Evolutionary conservation across 1,139 yeast species (phyloP), one percentile per base, ranked within the genome.

Genomic region (Candida mesenterica): DNA sequence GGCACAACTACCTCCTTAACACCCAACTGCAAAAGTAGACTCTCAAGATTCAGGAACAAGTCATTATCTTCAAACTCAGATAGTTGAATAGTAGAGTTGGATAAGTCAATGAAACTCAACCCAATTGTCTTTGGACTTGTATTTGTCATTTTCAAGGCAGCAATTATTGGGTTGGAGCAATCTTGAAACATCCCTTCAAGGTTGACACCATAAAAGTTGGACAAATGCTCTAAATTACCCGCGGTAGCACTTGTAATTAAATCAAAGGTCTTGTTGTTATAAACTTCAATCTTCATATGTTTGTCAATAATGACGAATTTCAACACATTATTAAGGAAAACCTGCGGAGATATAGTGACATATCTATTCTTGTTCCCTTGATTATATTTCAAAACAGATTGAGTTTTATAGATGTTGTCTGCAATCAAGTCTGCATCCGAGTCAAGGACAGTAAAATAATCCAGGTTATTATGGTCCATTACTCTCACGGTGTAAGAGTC

Each of bases 11-110:
- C 82, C 52, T 92, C 98, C 50, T 85, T 86, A 4, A 89, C 87
- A 15, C 96, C 96, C 25, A 89, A 65, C 57, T 92, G 98, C 45
- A 92, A 83, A 38, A 90, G 60, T 35, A 88, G 70, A 39, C 94
- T 82, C 55, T 92, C 97, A 43, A 90, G 62, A 52, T 90, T 90
- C 2, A 96, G 82, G 50, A 75, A 89, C 9, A 88, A 68, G 34
- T 92, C 97, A 50, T 87, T 89, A 55, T 92, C 98, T 5, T 77
- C 77, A 47, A 90, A 87, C 55, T 92, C 96, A 15, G 83, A 65
- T 27, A 89, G 62, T 16, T 90, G 90, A 24, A 92, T 70, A 20
- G 72, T 69, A 42, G 76, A 72, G 37, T 75, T 70, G 49, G 80
- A 79, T 19, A 87, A 77, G 53, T 90, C 96, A n/a, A 87, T 69